Evolutionary conservation across 2,329 filamentous ascomycete species (phyloP), one percentile per base, ranked within the genome.

Genomic region (Cladophialophora immunda): DNA sequence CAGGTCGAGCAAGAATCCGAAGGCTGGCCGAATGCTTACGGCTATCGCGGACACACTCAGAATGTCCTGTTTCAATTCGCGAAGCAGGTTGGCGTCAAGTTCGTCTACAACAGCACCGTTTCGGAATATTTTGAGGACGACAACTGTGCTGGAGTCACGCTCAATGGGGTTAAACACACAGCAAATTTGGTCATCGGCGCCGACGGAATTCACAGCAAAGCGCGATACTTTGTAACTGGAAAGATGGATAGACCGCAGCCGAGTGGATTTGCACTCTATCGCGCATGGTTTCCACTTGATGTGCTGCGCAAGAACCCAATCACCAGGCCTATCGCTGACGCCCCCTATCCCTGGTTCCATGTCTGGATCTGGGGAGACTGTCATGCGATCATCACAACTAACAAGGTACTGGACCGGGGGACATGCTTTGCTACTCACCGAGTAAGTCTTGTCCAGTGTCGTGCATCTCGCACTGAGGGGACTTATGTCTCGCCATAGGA

Each of bases 281-380:
- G 61, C 1, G 41, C 19, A 6, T 64, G 54, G 53, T 64, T 64
- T 29, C 54, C 54, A 6, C 29, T 57, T 4, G 54, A 38, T 4
- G 22, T 22, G 2, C 54, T 57, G 1, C 30, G 32, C 29, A 36
- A 57, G 29, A 34, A 57, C 19, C 34, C 34, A 11, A 15, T 64
- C 11, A 55, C 30, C 6, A 22, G 19, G 8, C 30, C 19, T 17
- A 57, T 57, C 32, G 29, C 54, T 2, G 32, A 57, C 3, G 29
- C 29, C 2, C 29, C 29, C 3, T 30, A 57, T 22, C 22, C 29
- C 29, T 57, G n/a, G 30, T 53, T 53, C 19, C 30, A 57, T 7
- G 36, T 9, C 71, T 86, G 84, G 84, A 78, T 86, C 11, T 84
- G 83, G 0, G 80, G 80, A 4, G 83, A 86, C 71, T 79, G 86